Evolutionary conservation across 495 filamentous ascomycete genomes (phyloP), one percentile per base, ranked within the genome.

Genomic region (Penicillium steckii): DNA sequence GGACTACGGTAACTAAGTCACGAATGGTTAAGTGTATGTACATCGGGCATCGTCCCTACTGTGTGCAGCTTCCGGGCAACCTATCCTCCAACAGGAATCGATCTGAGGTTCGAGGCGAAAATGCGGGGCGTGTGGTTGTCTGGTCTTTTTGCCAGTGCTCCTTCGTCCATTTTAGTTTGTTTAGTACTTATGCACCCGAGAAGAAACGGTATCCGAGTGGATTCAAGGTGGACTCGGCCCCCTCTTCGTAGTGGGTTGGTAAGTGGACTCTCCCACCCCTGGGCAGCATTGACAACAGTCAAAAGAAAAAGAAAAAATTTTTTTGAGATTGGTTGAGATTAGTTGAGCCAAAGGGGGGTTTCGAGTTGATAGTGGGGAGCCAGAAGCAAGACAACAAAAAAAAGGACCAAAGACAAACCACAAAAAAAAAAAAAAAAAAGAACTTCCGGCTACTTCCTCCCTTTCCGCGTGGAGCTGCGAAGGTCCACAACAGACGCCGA

Each of bases 1-100:
- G n/a, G n/a, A n/a, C n/a, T n/a, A n/a, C n/a, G n/a, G n/a, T n/a
- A n/a, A n/a, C n/a, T n/a, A n/a, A n/a, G n/a, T n/a, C n/a, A n/a
- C n/a, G n/a, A n/a, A 46, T 27, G 43, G 7, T 27, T 10, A 33
- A 27, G 44, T 15, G 32, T 30, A 23, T 27, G 46, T 24, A 27
- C 26, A 48, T 52, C 52, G 57, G 57, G 57, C 52, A 56, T 24
- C 52, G 48, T 60, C 57, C 48, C 43, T 50, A 22, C 56, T 55
- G 9, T 52, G 52, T 53, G 52, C 52, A 60, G 49, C 44, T 44
- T 56, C 48, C 57, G 57, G 40, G 5, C 25, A 29, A 26, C 53
- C 56, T 41, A 33, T 10, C 24, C 53, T 52, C 33, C 43, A 57
- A 54, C 30, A 24, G 55, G 59, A 23, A 58, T 61, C 33, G 50